Percentiles rank a stretch among this genome's conserved stretches.
Evolutionary conservation across 2,329 filamentous ascomycete species (phyloP).

Genomic region (Myriosclerotinia scirpicola): DNA sequence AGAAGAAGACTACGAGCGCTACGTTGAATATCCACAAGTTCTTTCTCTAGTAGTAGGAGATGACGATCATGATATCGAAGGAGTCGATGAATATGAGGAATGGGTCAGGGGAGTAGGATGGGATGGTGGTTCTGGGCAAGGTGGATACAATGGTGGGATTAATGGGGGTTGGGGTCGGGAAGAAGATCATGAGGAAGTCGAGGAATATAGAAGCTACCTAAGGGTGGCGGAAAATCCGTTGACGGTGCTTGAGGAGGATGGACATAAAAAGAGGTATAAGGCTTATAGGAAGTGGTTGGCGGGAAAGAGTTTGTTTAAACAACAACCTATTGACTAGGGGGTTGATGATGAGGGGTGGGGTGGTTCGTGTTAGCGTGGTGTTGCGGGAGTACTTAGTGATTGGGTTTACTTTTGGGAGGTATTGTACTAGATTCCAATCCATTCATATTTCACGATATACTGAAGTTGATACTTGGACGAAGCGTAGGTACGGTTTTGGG

Average conservation of each 20-base stretch:
- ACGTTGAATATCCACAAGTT: slow-evolving; percentile 85
- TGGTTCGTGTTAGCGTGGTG: background rate
- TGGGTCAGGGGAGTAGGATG: slow-evolving; percentile 59
- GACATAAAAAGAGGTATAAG: slow-evolving; percentile 92
- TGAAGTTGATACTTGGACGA: background rate
- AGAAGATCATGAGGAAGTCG: slow-evolving; percentile 53
- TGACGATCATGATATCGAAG: slow-evolving; percentile 54
- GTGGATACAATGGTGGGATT: slow-evolving; percentile 79
- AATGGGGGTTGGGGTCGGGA: slow-evolving; percentile 56
- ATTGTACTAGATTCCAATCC: background rate
- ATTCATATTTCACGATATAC: background rate
- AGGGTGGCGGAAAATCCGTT: slow-evolving; percentile 78
- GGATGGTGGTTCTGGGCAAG: slow-evolving; percentile 57
- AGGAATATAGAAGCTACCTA: slow-evolving; percentile 75
- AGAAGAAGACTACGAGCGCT: slow-evolving; percentile 81
- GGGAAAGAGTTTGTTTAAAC: slow-evolving; percentile 95
- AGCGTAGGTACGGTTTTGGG: background rate
- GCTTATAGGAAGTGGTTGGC: slow-evolving; percentile 92
- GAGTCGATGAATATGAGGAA: slow-evolving; percentile 72
- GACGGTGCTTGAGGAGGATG: slow-evolving; percentile 84
- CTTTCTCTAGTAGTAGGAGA: slow-evolving; percentile 78
- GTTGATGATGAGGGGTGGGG: background rate
- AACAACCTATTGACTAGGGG: slow-evolving; percentile 60
- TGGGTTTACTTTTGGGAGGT: background rate
- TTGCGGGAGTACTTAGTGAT: background rate